These are phyloP conservation scores for Raphanus sativus DNA, from an alignment of 345 rosid genomes.

Conservation along the genomic window DNA sequence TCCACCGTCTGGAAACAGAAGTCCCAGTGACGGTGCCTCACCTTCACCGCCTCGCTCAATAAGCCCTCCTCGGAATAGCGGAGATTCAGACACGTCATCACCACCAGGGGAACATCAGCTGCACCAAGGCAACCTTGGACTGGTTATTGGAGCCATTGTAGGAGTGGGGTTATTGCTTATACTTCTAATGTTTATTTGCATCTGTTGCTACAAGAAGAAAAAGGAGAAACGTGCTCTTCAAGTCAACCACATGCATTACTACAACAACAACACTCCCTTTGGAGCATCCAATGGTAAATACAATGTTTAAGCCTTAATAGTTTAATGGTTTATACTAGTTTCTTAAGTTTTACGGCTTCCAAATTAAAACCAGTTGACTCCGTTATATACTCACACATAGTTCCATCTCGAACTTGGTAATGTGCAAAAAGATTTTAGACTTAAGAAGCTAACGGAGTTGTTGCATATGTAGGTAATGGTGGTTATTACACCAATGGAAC, in stretches of 20 bases:
- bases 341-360: background rate
- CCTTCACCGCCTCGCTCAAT: constrained; percentile 28
- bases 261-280: constrained; percentile 33
- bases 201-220: constrained; percentile 44
- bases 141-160: constrained; percentile 41
- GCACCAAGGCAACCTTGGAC: constrained; percentile 19
- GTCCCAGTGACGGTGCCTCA: constrained; percentile 21
- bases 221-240: constrained; percentile 25
- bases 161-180: constrained; percentile 45
- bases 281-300: constrained; percentile 31
- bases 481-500: constrained; percentile 34
- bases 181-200: constrained; percentile 30
- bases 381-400: background rate
- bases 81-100: constrained; percentile 18
- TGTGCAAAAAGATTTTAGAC: background rate
- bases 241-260: constrained; percentile 37
- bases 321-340: background rate
- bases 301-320: background rate
- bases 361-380: background rate
- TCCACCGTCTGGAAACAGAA: constrained; percentile 21
- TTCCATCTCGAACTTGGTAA: background rate
- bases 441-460: constrained; percentile 13
- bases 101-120: background rate
- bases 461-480: constrained; percentile 37
- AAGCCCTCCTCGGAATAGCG: constrained; percentile 38